phyloP scores from a whole-genome alignment of 345 rosid genomes.

The Hibiscus tridactylites region DNA sequence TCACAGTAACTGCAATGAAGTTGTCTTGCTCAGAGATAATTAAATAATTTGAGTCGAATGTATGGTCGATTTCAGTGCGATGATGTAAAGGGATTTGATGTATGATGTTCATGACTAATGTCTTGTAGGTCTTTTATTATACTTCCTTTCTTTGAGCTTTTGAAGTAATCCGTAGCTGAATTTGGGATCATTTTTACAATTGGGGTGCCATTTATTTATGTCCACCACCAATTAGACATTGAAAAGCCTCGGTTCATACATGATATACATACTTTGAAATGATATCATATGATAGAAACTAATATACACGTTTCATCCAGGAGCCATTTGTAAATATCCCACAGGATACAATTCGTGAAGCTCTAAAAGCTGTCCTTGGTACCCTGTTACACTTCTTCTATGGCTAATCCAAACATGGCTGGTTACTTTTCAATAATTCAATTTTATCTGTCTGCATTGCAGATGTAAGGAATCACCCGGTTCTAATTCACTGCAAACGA shows the following conservation, averaged over 20 bases:
- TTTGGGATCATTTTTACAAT: neutral
- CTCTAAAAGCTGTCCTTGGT: slow-evolving; percentile 81
- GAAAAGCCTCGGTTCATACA: neutral
- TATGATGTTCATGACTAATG: neutral
- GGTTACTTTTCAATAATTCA: neutral
- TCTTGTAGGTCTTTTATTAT: neutral
- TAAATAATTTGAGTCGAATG: neutral
- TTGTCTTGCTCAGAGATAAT: neutral
- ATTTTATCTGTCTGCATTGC: slow-evolving; percentile 7
- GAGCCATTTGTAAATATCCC: slow-evolving; percentile 80
- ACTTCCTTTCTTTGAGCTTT: neutral
- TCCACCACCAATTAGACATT: neutral
- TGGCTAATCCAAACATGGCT: neutral
- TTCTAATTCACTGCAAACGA: slow-evolving; percentile 85
- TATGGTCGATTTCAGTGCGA: neutral
- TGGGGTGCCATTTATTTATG: neutral
- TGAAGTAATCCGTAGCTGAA: too few relatives aligned
- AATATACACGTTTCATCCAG: slow-evolving; percentile 33
- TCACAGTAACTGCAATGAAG: neutral
- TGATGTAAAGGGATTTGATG: neutral
- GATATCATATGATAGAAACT: neutral
- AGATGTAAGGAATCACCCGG: slow-evolving; percentile 90
- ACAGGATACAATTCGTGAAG: slow-evolving; percentile 75
- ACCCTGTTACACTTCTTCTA: slow-evolving; percentile 13
- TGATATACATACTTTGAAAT: neutral